Conservation (phyloP, 139 green algal species). For the Chlorella sp. region DNA sequence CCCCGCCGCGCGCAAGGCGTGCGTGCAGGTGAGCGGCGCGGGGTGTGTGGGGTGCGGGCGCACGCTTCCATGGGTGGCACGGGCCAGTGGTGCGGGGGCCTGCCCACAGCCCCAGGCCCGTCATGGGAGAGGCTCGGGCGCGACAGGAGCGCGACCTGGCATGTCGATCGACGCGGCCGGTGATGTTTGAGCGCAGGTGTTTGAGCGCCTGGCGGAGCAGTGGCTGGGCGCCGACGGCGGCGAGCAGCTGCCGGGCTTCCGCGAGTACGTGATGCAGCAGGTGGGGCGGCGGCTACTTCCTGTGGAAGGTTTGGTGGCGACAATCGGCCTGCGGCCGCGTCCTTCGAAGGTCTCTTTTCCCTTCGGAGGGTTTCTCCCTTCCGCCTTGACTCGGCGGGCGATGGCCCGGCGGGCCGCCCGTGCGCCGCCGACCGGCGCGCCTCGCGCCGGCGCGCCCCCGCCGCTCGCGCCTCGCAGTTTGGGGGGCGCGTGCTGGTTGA, state of each 20-base stretch:
- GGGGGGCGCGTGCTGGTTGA: constrained; percentile 62
- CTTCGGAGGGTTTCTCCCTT: too few species aligned
- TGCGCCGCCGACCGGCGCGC: neutral
- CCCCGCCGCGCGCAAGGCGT: constrained; percentile 37
- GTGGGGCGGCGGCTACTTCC: constrained; percentile 8
- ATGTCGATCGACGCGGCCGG: neutral
- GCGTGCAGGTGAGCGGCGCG: too few species aligned
- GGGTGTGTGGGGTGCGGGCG: too few species aligned
- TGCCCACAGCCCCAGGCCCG: too few species aligned
- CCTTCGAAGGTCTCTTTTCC: neutral
- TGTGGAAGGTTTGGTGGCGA: too few species aligned
- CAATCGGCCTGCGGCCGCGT: too few species aligned
- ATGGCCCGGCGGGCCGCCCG: too few species aligned
- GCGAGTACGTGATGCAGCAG: constrained; percentile 58
- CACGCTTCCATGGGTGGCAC: too few species aligned
- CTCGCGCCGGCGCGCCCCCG: neutral
- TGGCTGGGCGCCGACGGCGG: constrained; percentile 41
- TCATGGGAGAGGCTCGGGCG: too few species aligned
- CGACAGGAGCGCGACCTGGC: neutral
- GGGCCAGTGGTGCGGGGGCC: too few species aligned
- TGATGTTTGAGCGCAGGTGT: constrained; percentile 21
- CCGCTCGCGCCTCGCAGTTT: constrained; percentile 43
- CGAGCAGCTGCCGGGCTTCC: constrained; percentile 57
- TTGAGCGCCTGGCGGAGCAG: constrained; percentile 52
- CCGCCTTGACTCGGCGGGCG: too few species aligned